Evolutionary conservation across 2,329 filamentous ascomycete genomes (phyloP).

Genomic region (Colletotrichum paranaense): DNA sequence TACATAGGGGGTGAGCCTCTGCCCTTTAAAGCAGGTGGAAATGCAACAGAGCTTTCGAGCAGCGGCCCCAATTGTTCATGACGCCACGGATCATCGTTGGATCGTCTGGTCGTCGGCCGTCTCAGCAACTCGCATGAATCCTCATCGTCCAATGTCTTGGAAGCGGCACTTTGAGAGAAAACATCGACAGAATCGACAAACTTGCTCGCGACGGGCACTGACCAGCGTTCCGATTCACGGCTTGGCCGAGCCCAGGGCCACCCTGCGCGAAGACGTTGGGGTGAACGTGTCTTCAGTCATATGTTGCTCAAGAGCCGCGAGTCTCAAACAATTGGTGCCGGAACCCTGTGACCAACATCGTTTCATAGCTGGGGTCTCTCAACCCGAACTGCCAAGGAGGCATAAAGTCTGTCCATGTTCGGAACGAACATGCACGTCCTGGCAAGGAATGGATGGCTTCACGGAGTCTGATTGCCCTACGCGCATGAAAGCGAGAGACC

Average conservation of each 20-base stretch:
- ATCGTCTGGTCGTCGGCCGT: constrained; percentile 28
- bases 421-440: constrained; percentile 30
- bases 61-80: constrained; percentile 10
- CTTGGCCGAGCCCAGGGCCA: constrained; percentile 26
- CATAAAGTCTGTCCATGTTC: constrained; percentile 34
- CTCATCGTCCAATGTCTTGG: constrained; percentile 20
- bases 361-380: constrained; percentile 41
- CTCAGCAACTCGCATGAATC: constrained; percentile 25
- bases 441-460: constrained; percentile 13
- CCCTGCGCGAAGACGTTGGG: constrained; percentile 5
- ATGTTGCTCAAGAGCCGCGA: constrained; percentile 39
- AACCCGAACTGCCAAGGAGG: constrained; percentile 14
- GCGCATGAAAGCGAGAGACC: constrained; percentile 29
- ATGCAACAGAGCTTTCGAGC: constrained; percentile 12
- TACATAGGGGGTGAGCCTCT: not conserved
- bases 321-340: constrained; percentile 46
- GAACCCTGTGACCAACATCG: constrained; percentile 44
- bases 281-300: constrained; percentile 1
- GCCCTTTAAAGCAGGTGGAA: not conserved
- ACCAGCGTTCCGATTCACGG: constrained; percentile 27
- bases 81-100: constrained; percentile 19
- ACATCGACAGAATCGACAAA: constrained; percentile 18
- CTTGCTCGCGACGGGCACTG: constrained; percentile 25
- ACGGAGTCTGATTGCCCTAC: constrained; percentile 15
- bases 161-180: constrained; percentile 3